Percentiles rank a stretch among this genome's conserved stretches.
These are phyloP conservation scores for Solanum habrochaites DNA, from an alignment of 257 asterid genomes.

Conservation along the genomic window DNA sequence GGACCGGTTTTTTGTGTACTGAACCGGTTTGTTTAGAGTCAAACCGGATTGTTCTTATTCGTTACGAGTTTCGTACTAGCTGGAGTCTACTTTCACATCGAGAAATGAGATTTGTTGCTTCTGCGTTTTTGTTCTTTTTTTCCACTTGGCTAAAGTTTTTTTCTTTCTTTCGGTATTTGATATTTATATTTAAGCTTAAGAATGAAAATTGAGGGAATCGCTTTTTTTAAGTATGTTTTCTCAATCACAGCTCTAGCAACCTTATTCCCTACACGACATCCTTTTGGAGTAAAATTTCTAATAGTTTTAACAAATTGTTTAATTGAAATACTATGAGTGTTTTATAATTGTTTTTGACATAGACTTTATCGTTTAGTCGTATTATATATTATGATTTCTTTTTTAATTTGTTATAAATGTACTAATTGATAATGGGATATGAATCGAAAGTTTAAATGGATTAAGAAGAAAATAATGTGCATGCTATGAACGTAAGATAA, in stretches of 20 bases:
- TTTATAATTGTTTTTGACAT: not conserved
- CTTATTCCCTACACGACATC: not conserved
- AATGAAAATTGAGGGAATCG: too few species aligned
- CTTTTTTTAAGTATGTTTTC: too few species aligned
- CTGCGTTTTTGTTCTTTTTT: not conserved
- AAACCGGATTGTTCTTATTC: not conserved
- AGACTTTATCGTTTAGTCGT: not conserved
- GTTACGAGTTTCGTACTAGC: not conserved
- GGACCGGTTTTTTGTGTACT: conserved; percentile 2
- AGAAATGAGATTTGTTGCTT: not conserved
- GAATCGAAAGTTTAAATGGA: not conserved
- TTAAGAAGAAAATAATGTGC: not conserved
- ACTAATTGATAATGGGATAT: not conserved
- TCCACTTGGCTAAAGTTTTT: not conserved
- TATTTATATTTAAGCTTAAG: too few species aligned
- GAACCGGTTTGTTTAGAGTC: not conserved
- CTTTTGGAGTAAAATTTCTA: not conserved
- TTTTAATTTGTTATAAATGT: not conserved
- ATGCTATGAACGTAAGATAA: not conserved
- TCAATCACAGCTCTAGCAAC: too few species aligned
- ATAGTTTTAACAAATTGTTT: too few species aligned
- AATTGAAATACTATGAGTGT: too few species aligned
- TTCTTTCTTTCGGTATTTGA: too few species aligned
- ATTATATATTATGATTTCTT: not conserved
- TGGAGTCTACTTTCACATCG: not conserved